These are phyloP conservation scores for Phyllachora maydis DNA, from an alignment of 2,329 filamentous ascomycete species.

Conservation along the genomic window DNA sequence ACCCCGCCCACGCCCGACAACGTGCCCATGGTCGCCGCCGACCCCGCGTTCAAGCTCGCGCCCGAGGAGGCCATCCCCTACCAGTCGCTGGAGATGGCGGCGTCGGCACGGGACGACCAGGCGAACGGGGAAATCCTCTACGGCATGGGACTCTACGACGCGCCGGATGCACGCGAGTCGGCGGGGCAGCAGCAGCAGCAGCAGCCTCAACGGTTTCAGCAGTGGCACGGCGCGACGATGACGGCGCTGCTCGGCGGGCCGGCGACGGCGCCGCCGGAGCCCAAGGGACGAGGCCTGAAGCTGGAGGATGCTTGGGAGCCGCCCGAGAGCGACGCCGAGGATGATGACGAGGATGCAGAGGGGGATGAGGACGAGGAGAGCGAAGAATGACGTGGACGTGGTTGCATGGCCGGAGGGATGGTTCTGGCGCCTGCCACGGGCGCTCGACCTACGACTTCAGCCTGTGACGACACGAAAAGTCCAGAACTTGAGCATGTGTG, in stretches of 20 bases:
- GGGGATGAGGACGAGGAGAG: constrained; percentile 13
- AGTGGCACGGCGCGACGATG: constrained; percentile 33
- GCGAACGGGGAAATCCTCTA: constrained; percentile 49
- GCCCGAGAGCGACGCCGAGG: constrained; percentile 39
- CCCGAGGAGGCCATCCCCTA: constrained; percentile 28
- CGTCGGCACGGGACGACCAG: constrained; percentile 15
- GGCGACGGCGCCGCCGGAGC: constrained; percentile 20
- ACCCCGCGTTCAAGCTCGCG: constrained; percentile 14
- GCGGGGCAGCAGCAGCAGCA: no score
- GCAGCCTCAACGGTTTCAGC: constrained; percentile 25
- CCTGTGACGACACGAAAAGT: no score
- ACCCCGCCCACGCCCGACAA: constrained; percentile 37
- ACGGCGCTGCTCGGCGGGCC: constrained; percentile 28
- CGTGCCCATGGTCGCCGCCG: constrained; percentile 25
- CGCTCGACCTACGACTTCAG: no score
- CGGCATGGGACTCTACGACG: constrained; percentile 68
- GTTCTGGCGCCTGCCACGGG: no score
- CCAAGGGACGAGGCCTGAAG: constrained; percentile 54
- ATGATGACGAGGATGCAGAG: constrained; percentile 20
- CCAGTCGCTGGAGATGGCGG: constrained; percentile 18
- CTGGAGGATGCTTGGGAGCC: constrained; percentile 65
- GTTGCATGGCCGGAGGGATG: no score
- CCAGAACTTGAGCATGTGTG: no score
- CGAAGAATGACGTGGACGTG: constrained; percentile 1
- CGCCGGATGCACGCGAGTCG: constrained; percentile 42